These are phyloP conservation scores for Lachancea nothofagi DNA, from an alignment of 805 yeast species.

Conservation along the genomic window DNA sequence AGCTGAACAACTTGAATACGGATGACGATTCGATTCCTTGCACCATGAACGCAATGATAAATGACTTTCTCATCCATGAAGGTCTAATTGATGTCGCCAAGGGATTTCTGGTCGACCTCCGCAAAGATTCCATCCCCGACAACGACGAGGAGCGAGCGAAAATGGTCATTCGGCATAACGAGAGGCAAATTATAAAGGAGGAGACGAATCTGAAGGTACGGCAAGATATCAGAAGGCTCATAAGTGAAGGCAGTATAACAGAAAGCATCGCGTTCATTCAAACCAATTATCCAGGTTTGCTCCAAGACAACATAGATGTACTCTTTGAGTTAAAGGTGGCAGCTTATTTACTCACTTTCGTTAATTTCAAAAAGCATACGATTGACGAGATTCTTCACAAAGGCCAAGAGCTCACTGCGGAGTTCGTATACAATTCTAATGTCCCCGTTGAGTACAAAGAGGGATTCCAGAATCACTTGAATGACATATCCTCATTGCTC, in stretches of 20 bases:
- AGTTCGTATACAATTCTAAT: conserved; percentile 19
- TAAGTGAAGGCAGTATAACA: conserved; percentile 43
- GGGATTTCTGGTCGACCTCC: conserved; percentile 45
- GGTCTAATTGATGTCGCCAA: conserved; percentile 52
- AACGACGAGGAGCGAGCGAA: conserved; percentile 16
- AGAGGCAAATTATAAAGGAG: conserved; percentile 29
- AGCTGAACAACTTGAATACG: conserved; percentile 20
- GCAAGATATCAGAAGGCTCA: conserved; percentile 40
- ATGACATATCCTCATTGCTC: conserved; percentile 45
- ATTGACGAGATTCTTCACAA: conserved; percentile 17
- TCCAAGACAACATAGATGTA: conserved; percentile 20
- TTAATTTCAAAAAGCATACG: conserved; percentile 9
- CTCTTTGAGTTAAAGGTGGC: conserved; percentile 29
- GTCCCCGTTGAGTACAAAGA: conserved; percentile 23
- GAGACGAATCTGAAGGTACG: conserved; percentile 38
- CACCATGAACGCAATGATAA: conserved; percentile 27
- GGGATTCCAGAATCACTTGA: conserved; percentile 36
- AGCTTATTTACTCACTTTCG: conserved; percentile 20
- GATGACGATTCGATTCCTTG: conserved; percentile 28
- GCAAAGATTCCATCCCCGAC: conserved; percentile 23
- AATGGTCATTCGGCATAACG: conserved; percentile 27
- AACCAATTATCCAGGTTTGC: conserved; percentile 23
- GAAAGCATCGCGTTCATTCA: conserved; percentile 37
- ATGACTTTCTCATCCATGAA: conserved; percentile 48
- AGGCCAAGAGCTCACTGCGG: conserved; percentile 25